Base-by-base conservation (phyloP, 495 filamentous ascomycete genomes). In the Talaromyces nanjingensis region DNA sequence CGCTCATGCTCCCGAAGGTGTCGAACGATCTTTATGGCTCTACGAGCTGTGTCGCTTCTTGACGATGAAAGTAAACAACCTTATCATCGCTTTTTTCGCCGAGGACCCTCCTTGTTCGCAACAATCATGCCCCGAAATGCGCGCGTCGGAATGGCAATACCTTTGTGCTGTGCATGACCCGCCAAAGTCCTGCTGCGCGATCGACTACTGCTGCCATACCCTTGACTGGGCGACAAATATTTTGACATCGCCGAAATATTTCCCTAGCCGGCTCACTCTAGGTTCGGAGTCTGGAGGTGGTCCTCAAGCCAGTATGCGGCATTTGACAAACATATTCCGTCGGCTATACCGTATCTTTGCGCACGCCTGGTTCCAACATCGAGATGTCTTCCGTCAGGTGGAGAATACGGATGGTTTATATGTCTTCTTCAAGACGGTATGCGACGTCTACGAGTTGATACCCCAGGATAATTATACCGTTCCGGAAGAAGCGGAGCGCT, bases 171-270 rank as follows among this genome's bases (percentile, higher is more conserved):
- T 98, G 0, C 96, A 98, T 73, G 93, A 97, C 64, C 85, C 90
- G 24, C 94, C 94, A 27, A 97, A 98, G 76, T 84, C 85, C 65
- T 98, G 94, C 80, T 97, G 93, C 73, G 94, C 94, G 2, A 97
- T 98, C 70, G 94, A 98, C 74, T 98, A 98, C 74, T 97, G 91
- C 81, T 97, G 92, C 73, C 94, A 98, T 72, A 98, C 94, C 0
- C 87, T 98, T 49, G 94, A 98, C 76, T 96, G 94, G 89, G 94
- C 94, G 0, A 91, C 89, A 45, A 94, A 94, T 63, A 89, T 90
- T 24, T 86, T 98, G 39, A 96, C 92, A 11, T 90, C 88, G 62
- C 86, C 88, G 52, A 97, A 96, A 76, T 87, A 91, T 68, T 98
- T 98, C 74, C 94, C 94, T 1, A 93, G 89, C 65, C 83, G 94